phyloP scores from a whole-genome alignment of 2,329 filamentous ascomycete species.

The Aspergillus fijiensis region DNA sequence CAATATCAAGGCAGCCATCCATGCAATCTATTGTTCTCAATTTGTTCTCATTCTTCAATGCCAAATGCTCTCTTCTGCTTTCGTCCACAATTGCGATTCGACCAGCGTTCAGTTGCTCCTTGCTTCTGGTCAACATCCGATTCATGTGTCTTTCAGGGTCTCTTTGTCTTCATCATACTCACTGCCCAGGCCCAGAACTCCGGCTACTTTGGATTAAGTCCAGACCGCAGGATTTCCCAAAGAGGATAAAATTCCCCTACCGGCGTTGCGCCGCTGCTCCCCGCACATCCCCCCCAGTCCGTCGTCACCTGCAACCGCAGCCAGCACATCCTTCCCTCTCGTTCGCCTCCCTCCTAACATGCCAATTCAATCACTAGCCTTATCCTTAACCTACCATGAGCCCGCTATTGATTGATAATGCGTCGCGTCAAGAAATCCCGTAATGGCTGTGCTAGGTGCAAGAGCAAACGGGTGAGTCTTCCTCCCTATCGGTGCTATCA shows the following conservation, averaged over 20 bases:
- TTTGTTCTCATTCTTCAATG: slow-evolving; percentile 2
- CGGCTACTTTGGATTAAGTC: neutral
- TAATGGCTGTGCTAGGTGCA: slow-evolving; percentile 44
- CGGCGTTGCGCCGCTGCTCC: neutral
- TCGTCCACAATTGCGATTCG: neutral
- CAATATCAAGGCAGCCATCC: slow-evolving; percentile 27
- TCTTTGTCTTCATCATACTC: neutral
- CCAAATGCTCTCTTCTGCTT: neutral
- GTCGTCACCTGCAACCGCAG: neutral
- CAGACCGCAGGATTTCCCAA: slow-evolving; percentile 9
- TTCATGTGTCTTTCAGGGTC: neutral
- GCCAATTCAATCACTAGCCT: slow-evolving; percentile 24
- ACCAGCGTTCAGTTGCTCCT: neutral
- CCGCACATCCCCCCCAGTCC: slow-evolving; percentile 1
- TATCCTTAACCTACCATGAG: slow-evolving; percentile 32
- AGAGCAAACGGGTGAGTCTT: slow-evolving; percentile 38
- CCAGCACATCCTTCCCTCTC: neutral
- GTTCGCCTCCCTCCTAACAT: neutral
- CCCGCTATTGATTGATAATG: slow-evolving; percentile 41
- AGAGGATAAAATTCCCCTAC: slow-evolving; percentile 8
- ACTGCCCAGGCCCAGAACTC: neutral
- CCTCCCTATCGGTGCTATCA: slow-evolving; percentile 4
- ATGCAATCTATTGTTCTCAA: slow-evolving; percentile 16
- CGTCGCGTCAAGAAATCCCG: slow-evolving; percentile 44
- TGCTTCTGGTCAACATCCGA: no score